Conservation (phyloP, 2,329 filamentous ascomycete species). For the Penicillium crustosum region DNA sequence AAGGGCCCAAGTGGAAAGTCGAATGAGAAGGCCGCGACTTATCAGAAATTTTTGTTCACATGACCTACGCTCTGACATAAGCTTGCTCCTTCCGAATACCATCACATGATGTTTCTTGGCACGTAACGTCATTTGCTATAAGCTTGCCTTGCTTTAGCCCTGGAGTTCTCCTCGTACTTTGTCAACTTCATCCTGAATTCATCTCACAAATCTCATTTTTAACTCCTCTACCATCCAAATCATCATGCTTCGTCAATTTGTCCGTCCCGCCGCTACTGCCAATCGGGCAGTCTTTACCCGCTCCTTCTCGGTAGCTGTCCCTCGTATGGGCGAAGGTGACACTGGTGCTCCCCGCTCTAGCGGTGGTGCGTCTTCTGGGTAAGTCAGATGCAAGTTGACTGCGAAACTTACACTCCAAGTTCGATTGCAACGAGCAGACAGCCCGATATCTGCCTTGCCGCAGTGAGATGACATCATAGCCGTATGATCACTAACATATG, state of each 20-base stretch:
- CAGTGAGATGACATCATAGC: constrained; percentile 16
- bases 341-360: constrained; percentile 54
- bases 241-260: constrained; percentile 67
- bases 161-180: constrained; percentile 1
- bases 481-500: constrained; percentile 14
- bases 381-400: constrained; percentile 21
- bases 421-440: background rate
- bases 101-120: constrained; percentile 12
- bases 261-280: constrained; percentile 58
- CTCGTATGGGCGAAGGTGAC: constrained; percentile 68
- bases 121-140: constrained; percentile 5
- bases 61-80: constrained; percentile 17
- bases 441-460: constrained; percentile 6
- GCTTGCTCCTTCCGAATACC: background rate
- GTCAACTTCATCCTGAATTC: background rate
- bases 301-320: constrained; percentile 63
- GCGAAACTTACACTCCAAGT: background rate
- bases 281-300: constrained; percentile 51
- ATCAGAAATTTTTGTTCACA: constrained; percentile 26
- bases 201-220: background rate
- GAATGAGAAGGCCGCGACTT: constrained; percentile 26
- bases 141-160: constrained; percentile 3
- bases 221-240: background rate
- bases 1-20: constrained; percentile 7
- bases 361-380: constrained; percentile 38